Evolutionary conservation across 140 eudicot genomes (phyloP), one percentile per base, ranked within the genome.

Genomic region (Senecio squalidus): DNA sequence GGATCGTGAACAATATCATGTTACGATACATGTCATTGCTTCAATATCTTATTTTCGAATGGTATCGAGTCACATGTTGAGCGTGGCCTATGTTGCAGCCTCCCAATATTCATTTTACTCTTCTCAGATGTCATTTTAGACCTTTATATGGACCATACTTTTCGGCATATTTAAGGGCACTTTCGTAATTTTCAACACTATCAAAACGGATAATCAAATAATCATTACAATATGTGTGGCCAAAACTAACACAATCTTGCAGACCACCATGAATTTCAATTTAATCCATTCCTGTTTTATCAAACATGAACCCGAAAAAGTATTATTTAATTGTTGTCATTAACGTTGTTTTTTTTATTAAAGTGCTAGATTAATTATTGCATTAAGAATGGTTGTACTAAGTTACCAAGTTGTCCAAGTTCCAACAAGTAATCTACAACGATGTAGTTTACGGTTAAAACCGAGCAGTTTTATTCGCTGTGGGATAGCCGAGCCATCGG

Each of bases 401-500:
- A 77, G 81, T 73, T 74, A 74, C 76, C 92, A 74, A 65, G 76
- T 76, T 27, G 60, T 74, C 30, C 78, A 79, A n/a, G 64, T 60
- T 22, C 75, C 86, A 39, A 54, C 59, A 45, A 47, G 76, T 28
- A 61, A 39, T 4, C 54, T 34, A 60, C 68, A 58, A 22, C 16
- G 58, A 40, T 1, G 40, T n/a, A 11, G 29, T 38, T 9, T 27
- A 30, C 58, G 51, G 2, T 22, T 18, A 27, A 71, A 55, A 46
- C 52, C 43, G 6, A 23, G 75, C 2, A 43, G 10, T 53, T 13
- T 55, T 20, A 27, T 84, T 15, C 80, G 86, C 43, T 92, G 96
- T 41, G 95, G 93, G 33, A 87, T 92, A 1, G 89, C 96, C 9
- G 98, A 86, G 70, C 84, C 96, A 3, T 79, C 88, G 1, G 92